A percentile compares a stretch with the other conserved stretches of the same genome.
phyloP scores from a whole-genome alignment of 176 grass and related monocot genomes.

The Miscanthus lutarioriparius region DNA sequence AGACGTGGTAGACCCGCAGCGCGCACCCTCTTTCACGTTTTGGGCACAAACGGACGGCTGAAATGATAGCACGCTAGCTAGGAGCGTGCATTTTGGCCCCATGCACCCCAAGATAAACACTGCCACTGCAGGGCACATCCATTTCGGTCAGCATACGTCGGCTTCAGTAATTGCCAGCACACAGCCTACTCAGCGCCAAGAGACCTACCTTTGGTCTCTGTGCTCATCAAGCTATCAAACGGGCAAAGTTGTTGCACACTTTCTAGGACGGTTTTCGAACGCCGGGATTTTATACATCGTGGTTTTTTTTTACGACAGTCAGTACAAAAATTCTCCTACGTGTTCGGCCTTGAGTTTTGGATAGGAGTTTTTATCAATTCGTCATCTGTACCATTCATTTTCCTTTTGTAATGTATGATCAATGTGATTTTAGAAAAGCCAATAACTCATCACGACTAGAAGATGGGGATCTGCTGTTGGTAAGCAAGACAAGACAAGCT shows the following conservation, averaged over 20 bases:
- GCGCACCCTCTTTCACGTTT: background rate
- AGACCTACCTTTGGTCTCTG: background rate
- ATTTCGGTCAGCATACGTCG: background rate
- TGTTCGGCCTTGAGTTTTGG: too few relatives aligned
- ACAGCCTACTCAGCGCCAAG: background rate
- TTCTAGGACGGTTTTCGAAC: too few relatives aligned
- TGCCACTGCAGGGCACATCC: background rate
- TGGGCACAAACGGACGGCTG: background rate
- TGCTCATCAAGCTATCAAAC: too few relatives aligned
- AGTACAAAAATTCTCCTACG: too few relatives aligned
- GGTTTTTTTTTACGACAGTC: too few relatives aligned
- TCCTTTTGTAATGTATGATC: background rate
- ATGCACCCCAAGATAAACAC: background rate
- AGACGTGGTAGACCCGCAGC: background rate
- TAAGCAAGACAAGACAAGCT: background rate
- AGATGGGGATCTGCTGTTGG: background rate
- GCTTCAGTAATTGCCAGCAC: background rate
- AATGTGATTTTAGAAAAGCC: background rate
- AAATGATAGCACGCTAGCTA: background rate
- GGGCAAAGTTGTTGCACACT: too few relatives aligned
- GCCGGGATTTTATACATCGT: too few relatives aligned
- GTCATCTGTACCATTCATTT: background rate
- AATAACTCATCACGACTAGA: background rate
- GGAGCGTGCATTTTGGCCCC: background rate
- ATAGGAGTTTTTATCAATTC: background rate